phyloP scores from a whole-genome alignment of 2,329 filamentous ascomycete genomes.

The Xylaria multiplex region DNA sequence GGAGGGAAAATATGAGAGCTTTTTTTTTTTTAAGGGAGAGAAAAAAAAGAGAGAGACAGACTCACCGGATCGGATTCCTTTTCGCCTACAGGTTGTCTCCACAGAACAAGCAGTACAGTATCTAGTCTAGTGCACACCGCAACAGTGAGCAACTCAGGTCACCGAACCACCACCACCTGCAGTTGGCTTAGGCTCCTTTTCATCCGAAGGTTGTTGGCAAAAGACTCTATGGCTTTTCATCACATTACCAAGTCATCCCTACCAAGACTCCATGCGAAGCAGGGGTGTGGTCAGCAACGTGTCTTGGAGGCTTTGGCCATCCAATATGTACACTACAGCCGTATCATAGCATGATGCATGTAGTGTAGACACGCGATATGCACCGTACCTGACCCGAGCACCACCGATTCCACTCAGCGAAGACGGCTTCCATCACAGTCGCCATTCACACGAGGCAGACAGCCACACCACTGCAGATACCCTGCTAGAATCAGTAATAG shows the following conservation, averaged over 20 bases:
- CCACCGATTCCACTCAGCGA: slow-evolving; percentile 25
- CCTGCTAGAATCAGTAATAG: slow-evolving; percentile 42
- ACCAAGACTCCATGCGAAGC: slow-evolving; percentile 15
- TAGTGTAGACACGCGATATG: slow-evolving; percentile 34
- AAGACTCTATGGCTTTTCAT: slow-evolving; percentile 3
- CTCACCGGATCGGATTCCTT: slow-evolving; percentile 12
- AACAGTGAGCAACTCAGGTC: slow-evolving; percentile 27
- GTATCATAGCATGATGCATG: slow-evolving; percentile 11
- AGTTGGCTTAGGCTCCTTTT: slow-evolving; percentile 18
- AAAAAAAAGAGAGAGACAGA: background rate
- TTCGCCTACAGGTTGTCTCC: slow-evolving; percentile 21
- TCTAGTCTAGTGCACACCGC: slow-evolving; percentile 29
- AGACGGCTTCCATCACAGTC: slow-evolving; percentile 19
- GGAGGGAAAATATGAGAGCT: slow-evolving; percentile 1
- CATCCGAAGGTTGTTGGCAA: slow-evolving; percentile 17
- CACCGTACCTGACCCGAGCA: slow-evolving; percentile 37
- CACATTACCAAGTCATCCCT: slow-evolving; percentile 23
- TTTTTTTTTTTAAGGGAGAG: background rate
- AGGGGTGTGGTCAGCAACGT: slow-evolving; percentile 27
- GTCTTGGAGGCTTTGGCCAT: slow-evolving; percentile 17
- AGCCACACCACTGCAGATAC: slow-evolving; percentile 45
- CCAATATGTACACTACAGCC: slow-evolving; percentile 1
- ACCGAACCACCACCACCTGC: slow-evolving; percentile 26
- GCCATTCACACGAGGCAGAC: slow-evolving; percentile 37
- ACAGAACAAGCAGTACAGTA: slow-evolving; percentile 13